These are phyloP conservation scores for Desmodesmus armatus DNA, from an alignment of 139 green algal genomes.

Conservation along the genomic window DNA sequence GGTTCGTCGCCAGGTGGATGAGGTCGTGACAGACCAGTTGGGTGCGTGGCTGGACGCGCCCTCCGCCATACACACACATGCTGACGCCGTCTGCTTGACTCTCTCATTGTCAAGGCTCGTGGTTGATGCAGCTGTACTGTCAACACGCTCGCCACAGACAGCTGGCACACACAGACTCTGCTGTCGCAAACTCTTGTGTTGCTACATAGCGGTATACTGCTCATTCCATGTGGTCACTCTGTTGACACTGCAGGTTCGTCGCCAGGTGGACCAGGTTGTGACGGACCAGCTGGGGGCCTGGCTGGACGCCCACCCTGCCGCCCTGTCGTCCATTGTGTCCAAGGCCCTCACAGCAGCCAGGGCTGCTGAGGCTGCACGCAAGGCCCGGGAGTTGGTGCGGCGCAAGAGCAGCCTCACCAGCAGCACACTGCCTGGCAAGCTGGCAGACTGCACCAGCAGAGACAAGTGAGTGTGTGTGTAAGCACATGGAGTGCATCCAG, in stretches of 20 bases:
- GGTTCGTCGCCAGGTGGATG: slow-evolving; percentile 38
- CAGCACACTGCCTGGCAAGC: slow-evolving; percentile 95
- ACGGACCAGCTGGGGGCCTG: slow-evolving; percentile 52
- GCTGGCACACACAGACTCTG: too few species aligned
- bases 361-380: slow-evolving; percentile 94
- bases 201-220: too few species aligned
- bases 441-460: slow-evolving; percentile 91
- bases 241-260: slow-evolving; percentile 12
- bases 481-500: too few species aligned
- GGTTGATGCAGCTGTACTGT: too few species aligned
- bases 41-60: slow-evolving; percentile 58
- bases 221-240: too few species aligned
- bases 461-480: background rate
- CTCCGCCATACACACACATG: too few species aligned
- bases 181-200: too few species aligned
- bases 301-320: slow-evolving; percentile 52
- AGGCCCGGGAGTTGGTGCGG: slow-evolving; percentile 94
- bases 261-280: slow-evolving; percentile 31
- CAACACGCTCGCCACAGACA: too few species aligned
- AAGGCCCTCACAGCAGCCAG: slow-evolving; percentile 56
- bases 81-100: too few species aligned
- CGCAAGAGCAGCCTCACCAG: slow-evolving; percentile 91
- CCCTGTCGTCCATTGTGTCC: slow-evolving; percentile 52
- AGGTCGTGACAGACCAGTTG: slow-evolving; percentile 35
- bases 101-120: too few species aligned